Base-by-base conservation (phyloP, 2,329 filamentous ascomycete species). In the Biscogniauxia mediterranea region DNA sequence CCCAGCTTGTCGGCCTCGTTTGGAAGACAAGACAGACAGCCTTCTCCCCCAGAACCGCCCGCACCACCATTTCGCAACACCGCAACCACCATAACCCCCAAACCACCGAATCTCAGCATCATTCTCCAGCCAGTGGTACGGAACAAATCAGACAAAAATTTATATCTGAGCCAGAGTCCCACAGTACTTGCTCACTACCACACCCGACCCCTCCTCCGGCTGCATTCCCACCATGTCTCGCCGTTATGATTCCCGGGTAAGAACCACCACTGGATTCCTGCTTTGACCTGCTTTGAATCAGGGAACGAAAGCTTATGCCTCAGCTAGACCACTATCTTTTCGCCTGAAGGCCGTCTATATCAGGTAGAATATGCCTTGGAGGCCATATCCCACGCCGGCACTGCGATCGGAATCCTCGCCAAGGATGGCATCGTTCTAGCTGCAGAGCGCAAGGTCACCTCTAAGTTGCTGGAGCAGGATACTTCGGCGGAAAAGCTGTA, bases 401-500 rank as follows among this genome's bases (percentile, higher is more conserved):
- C 95, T 55, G 95, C 95, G 68, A 89, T 99, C 72, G 95, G 95
- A 59, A 97, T 99, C 75, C 85, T 99, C 68, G 95, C 96, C 68
- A 93, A 96, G 79, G 95, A 99, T 86, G 95, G 95, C 72, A 99
- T 99, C 74, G 95, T 99, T 64, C 87, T 99, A 60, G 95, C 96
- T 60, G 95, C 96, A 52, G 95, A 99, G 86, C 88, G 95, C 77
- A 99, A 99, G 83, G 95, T 99, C 72, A 99, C 95, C 64, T 98
- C 95, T 80, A 99, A 99, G 87, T 85, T 99, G 75, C 81, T 99
- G 75, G 95, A 99, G 85, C 96, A 99, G 82, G 95, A 99, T 81
- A 99, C 96, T 67, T 98, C 95, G 59, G 96, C 95, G 56, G 95
- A 99, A 89, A 99, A 99, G 88, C 92, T 99, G 70, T 99, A 99